Percentiles rank a stretch among this genome's conserved stretches.
phyloP scores from a whole-genome alignment of 2,329 filamentous ascomycete genomes.

The Pseudodiploospora longispora region DNA sequence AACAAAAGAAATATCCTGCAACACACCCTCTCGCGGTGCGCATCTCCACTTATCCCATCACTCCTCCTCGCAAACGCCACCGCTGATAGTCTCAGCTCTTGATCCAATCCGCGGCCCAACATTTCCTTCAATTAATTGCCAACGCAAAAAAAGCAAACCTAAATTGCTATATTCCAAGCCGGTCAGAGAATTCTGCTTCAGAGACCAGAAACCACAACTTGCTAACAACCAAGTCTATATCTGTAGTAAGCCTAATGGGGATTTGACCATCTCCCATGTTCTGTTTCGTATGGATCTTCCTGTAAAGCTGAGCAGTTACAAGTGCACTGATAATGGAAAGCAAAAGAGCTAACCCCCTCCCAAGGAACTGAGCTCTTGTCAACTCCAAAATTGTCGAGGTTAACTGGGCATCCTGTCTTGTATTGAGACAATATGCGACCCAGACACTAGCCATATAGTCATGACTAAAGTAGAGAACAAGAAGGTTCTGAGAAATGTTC shows the following conservation, averaged over 20 bases:
- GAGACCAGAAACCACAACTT: not conserved
- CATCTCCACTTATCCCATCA: not conserved
- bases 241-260: no score
- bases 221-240: not conserved
- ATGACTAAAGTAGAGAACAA: conserved; percentile 34
- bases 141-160: conserved; percentile 6
- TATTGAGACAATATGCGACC: conserved; percentile 20
- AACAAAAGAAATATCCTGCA: no score
- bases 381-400: not conserved
- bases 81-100: conserved; percentile 50
- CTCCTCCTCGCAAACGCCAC: conserved; percentile 14
- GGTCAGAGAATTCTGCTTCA: not conserved
- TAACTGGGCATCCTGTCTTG: conserved; percentile 11
- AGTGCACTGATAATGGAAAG: not conserved
- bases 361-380: conserved; percentile 1
- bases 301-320: no score
- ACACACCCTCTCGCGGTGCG: no score
- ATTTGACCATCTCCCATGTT: no score
- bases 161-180: not conserved
- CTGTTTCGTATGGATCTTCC: no score
- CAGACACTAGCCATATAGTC: conserved; percentile 34
- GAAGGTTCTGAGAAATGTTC: conserved; percentile 35
- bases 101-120: conserved; percentile 34
- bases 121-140: conserved; percentile 19
- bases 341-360: not conserved